phyloP scores from a whole-genome alignment of 2,329 filamentous ascomycete species.

The Neofusicoccum umdonicola region DNA sequence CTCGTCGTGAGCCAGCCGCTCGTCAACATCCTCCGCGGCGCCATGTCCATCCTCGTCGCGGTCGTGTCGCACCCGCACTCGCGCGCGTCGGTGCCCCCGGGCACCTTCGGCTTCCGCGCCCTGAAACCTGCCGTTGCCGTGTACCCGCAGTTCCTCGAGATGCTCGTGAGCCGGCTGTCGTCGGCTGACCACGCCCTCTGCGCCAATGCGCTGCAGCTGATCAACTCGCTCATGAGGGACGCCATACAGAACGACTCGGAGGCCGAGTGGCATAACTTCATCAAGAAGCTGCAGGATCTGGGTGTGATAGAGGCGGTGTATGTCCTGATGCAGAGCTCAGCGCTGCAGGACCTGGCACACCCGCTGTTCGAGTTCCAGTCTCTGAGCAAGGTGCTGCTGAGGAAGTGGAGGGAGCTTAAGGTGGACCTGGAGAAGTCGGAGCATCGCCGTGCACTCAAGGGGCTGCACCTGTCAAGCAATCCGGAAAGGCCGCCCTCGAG shows the following conservation, averaged over 20 bases:
- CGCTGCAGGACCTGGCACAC: constrained; percentile 84
- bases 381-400: constrained; percentile 80
- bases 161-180: constrained; percentile 85
- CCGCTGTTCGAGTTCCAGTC: constrained; percentile 91
- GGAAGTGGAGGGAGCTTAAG: constrained; percentile 81
- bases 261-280: constrained; percentile 92
- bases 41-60: constrained; percentile 93
- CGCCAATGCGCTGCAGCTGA: constrained; percentile 89
- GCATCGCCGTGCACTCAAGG: constrained; percentile 81
- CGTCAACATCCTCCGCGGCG: constrained; percentile 94
- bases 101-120: constrained; percentile 81
- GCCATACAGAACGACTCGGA: constrained; percentile 74
- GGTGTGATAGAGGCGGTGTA: constrained; percentile 90
- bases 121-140: constrained; percentile 88
- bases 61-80: constrained; percentile 81
- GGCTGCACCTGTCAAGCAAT: constrained; percentile 78
- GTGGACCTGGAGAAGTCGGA: constrained; percentile 86
- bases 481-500: constrained; percentile 55
- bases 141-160: constrained; percentile 91
- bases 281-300: constrained; percentile 88
- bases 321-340: constrained; percentile 88
- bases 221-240: constrained; percentile 93
- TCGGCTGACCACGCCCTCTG: constrained; percentile 94
- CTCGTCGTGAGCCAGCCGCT: constrained; percentile 92
- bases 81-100: constrained; percentile 49